Base-by-base conservation (phyloP, 2,329 filamentous ascomycete species). In the Diaporthe vaccinii region DNA sequence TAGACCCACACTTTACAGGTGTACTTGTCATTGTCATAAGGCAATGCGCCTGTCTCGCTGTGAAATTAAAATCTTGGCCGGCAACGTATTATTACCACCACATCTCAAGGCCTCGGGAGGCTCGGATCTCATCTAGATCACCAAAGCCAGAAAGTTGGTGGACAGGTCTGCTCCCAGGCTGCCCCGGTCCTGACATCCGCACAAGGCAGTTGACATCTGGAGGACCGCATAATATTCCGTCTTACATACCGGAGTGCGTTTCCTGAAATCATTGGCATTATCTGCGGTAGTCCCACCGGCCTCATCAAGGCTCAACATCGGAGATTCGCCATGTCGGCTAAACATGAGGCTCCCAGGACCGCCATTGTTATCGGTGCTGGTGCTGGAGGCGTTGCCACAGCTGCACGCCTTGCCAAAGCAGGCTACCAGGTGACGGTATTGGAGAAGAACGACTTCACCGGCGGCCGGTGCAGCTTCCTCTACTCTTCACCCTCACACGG, bases 361-460 rank as follows among this genome's bases (percentile, higher is more conserved):
- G 75, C 75, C 73, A 59, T 76, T n/a, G 68, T 76, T 31, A 53
- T 76, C 49, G 93, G 93, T 77, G 93, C 93, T 41, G 93, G 93
- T 75, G 91, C 91, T 61, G 93, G 93, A 69, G 93, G 93, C 75
- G 90, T 94, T 57, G 89, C 92, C n/a, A 91, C 91, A 2, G 92
- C 93, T 74, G 93, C 93, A 2, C 90, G 93, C 61, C 89, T 95
- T 15, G 92, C 92, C 68, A 92, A 92, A 80, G 89, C 92, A 2
- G 93, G 93, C 53, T 91, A 93, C 81, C 82, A 87, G 46, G 93
- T 95, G n/a, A 95, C 92, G 0, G 91, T 95, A 2, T 84, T 95
- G n/a, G 93, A 95, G 83, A 95, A 95, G 86, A 95, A 95, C 80
- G 85, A 85, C 74, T 94, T 93, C 81, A 92, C 91, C 0, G 93